Conservation (phyloP, 495 filamentous ascomycete genomes). For the Parachaetomium inaequale region DNA sequence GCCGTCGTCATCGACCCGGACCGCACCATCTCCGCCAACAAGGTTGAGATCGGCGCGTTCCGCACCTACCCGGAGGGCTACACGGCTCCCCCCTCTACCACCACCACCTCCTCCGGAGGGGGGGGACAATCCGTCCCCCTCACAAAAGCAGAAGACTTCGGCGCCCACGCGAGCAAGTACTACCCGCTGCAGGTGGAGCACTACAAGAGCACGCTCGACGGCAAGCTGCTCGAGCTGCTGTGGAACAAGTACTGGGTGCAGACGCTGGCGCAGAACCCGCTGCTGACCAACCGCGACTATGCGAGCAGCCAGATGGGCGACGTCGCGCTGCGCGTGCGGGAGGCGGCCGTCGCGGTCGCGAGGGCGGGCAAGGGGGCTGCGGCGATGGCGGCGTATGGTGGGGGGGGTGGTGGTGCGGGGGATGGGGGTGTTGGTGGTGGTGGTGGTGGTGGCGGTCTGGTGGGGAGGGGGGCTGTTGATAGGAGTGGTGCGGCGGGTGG, state of each 20-base stretch:
- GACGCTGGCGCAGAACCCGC: conserved; percentile 90
- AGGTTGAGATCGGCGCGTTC: conserved; percentile 97
- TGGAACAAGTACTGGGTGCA: conserved; percentile 99
- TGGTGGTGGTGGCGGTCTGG: conserved; percentile 6
- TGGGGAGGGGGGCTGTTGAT: not conserved
- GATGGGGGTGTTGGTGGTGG: conserved; percentile 16
- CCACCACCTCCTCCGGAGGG: conserved; percentile 34
- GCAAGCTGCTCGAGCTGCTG: conserved; percentile 75
- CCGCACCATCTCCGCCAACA: conserved; percentile 88
- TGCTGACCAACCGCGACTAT: conserved; percentile 91
- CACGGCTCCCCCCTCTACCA: conserved; percentile 37
- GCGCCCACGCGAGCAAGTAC: conserved; percentile 83
- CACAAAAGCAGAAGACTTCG: conserved; percentile 92
- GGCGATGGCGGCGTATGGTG: not conserved
- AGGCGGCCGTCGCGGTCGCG: conserved; percentile 52
- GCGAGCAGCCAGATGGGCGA: conserved; percentile 89
- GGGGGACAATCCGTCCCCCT: conserved; percentile 76
- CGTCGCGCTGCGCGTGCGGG: conserved; percentile 71
- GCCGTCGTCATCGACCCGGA: conserved; percentile 98
- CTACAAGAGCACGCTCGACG: conserved; percentile 89
- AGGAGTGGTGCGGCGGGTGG: not conserved
- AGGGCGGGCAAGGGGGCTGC: conserved; percentile 27
- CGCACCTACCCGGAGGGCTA: conserved; percentile 81
- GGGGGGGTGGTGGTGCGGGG: conserved; percentile 12
- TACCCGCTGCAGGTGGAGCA: conserved; percentile 87